phyloP scores from a whole-genome alignment of 2,329 filamentous ascomycete genomes.

The Blastomyces silverae region DNA sequence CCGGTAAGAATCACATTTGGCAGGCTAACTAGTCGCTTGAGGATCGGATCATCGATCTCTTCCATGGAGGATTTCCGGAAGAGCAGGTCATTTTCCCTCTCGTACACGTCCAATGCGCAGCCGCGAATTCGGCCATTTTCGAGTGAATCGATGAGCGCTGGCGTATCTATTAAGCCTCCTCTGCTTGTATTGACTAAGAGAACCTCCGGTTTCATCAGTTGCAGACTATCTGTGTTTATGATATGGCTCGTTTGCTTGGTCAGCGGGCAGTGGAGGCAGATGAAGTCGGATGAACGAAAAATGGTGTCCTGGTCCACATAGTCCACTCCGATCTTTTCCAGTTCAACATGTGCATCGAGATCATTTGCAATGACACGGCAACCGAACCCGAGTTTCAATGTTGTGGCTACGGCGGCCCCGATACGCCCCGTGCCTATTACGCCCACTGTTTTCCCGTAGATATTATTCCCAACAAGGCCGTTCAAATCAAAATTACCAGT shows the following conservation, averaged over 20 bases:
- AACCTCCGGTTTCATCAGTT: slow-evolving; percentile 53
- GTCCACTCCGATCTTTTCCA: slow-evolving; percentile 44
- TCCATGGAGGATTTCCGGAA: slow-evolving; percentile 59
- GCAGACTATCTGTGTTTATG: slow-evolving; percentile 50
- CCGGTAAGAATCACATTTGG: slow-evolving; percentile 61
- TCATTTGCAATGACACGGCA: slow-evolving; percentile 58
- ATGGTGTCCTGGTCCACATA: slow-evolving; percentile 52
- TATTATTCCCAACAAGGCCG: slow-evolving; percentile 52
- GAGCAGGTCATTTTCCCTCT: slow-evolving; percentile 54
- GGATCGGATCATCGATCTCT: slow-evolving; percentile 59
- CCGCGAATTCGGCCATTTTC: slow-evolving; percentile 56
- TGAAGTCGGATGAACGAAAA: slow-evolving; percentile 52
- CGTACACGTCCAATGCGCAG: slow-evolving; percentile 62
- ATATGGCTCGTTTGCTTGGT: slow-evolving; percentile 55
- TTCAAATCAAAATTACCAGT: slow-evolving; percentile 63
- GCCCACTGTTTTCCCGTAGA: slow-evolving; percentile 60
- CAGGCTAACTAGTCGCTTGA: slow-evolving; percentile 62
- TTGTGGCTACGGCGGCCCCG: slow-evolving; percentile 55
- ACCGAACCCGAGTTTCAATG: slow-evolving; percentile 57
- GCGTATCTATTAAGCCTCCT: slow-evolving; percentile 57
- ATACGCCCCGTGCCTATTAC: slow-evolving; percentile 61
- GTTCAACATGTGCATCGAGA: slow-evolving; percentile 47
- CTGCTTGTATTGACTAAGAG: slow-evolving; percentile 63
- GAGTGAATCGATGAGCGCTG: slow-evolving; percentile 53
- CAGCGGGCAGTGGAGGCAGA: slow-evolving; percentile 62